Evolutionary conservation across 1,139 yeast species (phyloP).

Genomic region (Candida glucosophila): DNA sequence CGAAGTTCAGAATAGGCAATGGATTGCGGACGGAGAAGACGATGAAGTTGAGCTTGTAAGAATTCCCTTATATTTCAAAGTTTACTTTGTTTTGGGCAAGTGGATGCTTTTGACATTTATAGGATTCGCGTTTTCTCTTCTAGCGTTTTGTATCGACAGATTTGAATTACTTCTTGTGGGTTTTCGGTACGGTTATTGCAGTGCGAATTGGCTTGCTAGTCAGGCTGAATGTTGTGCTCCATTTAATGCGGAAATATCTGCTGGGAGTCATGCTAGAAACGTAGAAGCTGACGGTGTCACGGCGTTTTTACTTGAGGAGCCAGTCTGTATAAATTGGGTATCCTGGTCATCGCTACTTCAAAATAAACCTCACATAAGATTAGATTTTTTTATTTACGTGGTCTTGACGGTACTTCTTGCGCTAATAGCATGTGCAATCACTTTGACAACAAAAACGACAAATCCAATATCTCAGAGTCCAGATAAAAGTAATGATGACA

Average conservation of each 20-base stretch:
- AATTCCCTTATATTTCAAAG: constrained; percentile 17
- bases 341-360: constrained; percentile 34
- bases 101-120: constrained; percentile 46
- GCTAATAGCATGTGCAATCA: constrained; percentile 35
- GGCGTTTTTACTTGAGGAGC: neutral
- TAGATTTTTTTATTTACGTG: constrained; percentile 33
- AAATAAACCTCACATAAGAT: constrained; percentile 11
- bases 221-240: constrained; percentile 36
- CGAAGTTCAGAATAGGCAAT: constrained; percentile 19
- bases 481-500: neutral
- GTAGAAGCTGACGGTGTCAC: too few relatives aligned
- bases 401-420: constrained; percentile 36
- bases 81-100: constrained; percentile 22
- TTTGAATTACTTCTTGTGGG: constrained; percentile 46
- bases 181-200: constrained; percentile 48
- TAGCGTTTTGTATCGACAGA: constrained; percentile 46
- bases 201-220: constrained; percentile 36
- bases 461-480: constrained; percentile 5
- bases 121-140: constrained; percentile 39
- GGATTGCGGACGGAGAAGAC: constrained; percentile 12
- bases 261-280: neutral
- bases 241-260: neutral
- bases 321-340: constrained; percentile 33
- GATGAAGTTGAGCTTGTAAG: constrained; percentile 2
- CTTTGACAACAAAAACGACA: constrained; percentile 40